Conservation (phyloP, 768 basidiomycete species). For the Sarcodon aspratus region DNA sequence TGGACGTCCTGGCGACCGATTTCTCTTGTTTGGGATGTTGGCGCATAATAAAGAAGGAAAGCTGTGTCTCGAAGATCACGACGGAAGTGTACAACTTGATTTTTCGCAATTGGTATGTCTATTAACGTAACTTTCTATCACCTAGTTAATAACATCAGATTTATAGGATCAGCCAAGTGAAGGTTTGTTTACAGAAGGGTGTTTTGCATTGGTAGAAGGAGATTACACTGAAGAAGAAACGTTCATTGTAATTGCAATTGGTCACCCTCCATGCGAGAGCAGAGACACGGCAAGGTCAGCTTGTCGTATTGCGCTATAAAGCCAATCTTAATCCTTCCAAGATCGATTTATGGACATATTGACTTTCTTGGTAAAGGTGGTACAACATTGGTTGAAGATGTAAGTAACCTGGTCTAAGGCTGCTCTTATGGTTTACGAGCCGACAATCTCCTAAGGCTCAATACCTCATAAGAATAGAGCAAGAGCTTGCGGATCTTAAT, state of each 20-base stretch:
- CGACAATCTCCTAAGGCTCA: conserved; percentile 33
- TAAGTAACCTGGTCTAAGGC: conserved; percentile 22
- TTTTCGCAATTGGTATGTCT: conserved; percentile 70
- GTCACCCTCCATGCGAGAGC: conserved; percentile 94
- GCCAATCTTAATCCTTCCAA: conserved; percentile 18
- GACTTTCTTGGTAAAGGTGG: conserved; percentile 96
- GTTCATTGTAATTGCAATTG: conserved; percentile 85
- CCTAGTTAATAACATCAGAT: conserved; percentile 5
- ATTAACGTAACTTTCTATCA: background rate
- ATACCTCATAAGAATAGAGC: conserved; percentile 47
- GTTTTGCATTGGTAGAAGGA: conserved; percentile 90
- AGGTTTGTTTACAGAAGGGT: conserved; percentile 93
- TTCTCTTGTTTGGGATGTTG: conserved; percentile 90
- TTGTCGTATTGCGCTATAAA: background rate
- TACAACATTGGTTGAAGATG: conserved; percentile 85
- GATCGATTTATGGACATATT: conserved; percentile 90
- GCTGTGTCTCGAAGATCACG: conserved; percentile 86
- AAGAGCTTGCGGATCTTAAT: conserved; percentile 64
- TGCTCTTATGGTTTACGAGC: background rate
- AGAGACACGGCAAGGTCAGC: conserved; percentile 71
- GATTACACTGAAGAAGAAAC: conserved; percentile 91
- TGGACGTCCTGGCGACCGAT: conserved; percentile 81
- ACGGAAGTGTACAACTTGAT: conserved; percentile 83
- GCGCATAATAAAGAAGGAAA: conserved; percentile 83
- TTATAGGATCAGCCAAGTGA: conserved; percentile 79